A percentile compares a stretch with the other conserved stretches of the same genome.
Evolutionary conservation across 306 rosid genomes (phyloP).

Genomic region (Pterocarpus macrocarpus): DNA sequence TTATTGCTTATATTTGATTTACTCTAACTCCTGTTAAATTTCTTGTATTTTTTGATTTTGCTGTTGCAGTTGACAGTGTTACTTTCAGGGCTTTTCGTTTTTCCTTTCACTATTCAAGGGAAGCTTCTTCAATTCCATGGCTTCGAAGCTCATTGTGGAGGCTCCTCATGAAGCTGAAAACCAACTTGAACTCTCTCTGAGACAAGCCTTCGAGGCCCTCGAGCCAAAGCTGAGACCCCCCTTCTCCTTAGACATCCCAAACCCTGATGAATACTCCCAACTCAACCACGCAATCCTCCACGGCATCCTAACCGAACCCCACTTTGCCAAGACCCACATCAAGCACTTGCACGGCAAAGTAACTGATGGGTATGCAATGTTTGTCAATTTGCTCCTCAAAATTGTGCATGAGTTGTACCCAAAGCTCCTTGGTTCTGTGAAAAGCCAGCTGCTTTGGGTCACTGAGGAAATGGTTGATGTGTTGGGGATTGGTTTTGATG

Average conservation of each 20-base stretch:
- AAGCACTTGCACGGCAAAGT: slow-evolving; percentile 84
- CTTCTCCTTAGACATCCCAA: slow-evolving; percentile 64
- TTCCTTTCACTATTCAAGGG: neutral
- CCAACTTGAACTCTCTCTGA: slow-evolving; percentile 58
- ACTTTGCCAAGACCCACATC: slow-evolving; percentile 66
- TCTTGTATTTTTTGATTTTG: too few species aligned
- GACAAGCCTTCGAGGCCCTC: slow-evolving; percentile 63
- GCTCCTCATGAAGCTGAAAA: slow-evolving; percentile 65
- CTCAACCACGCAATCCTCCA: slow-evolving; percentile 74
- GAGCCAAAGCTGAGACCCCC: slow-evolving; percentile 74
- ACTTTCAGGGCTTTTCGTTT: too few species aligned
- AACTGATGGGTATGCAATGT: slow-evolving; percentile 68
- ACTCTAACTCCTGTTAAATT: too few species aligned
- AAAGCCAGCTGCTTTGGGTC: slow-evolving; percentile 67
- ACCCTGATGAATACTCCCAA: slow-evolving; percentile 57
- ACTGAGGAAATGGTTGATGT: slow-evolving; percentile 63
- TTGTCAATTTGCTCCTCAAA: slow-evolving; percentile 56
- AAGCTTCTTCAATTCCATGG: slow-evolving; percentile 31
- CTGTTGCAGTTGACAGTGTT: too few species aligned
- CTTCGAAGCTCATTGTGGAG: slow-evolving; percentile 35
- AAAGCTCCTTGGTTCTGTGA: slow-evolving; percentile 61
- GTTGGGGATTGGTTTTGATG: slow-evolving; percentile 61
- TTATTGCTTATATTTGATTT: too few species aligned
- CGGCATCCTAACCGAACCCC: slow-evolving; percentile 70
- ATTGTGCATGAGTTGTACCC: slow-evolving; percentile 62